Base-by-base conservation (phyloP, 768 basidiomycete species). In the Lentinula detonsa region DNA sequence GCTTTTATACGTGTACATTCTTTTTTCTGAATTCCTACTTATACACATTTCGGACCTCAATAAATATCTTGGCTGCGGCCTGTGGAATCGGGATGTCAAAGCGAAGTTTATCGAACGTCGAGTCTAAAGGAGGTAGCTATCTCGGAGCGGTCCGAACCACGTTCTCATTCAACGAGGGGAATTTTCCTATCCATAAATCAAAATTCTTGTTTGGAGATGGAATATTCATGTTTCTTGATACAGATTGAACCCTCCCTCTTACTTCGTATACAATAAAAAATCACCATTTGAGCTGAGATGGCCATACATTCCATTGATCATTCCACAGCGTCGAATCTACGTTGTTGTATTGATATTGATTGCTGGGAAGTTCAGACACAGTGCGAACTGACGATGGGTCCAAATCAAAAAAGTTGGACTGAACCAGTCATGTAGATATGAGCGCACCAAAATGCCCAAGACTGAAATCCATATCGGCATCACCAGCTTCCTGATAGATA, bases 391-490 rank as follows among this genome's bases (percentile, higher is more conserved):
- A 15, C 23, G 33, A 52, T 23, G 5, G 9, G 37, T 31, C 21
- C n/a, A 28, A 35, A 21, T 51, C 50, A 51, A 42, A 40, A 39
- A 40, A 18, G 11, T 28, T 9, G 40, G n/a, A 55, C 35, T 39
- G 13, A 33, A 55, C 11, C 13, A 15, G 39, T 42, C 18, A 23
- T 7, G 23, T 42, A 42, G 6, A 56, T 4, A 15, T 43, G 31
- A 37, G 37, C 61, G 9, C 39, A 62, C 64, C 62, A 57, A 81
- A 82, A 61, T 80, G 73, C 10, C 75, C 71, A 35, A 81, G 67
- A 59, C 78, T 81, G 65, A 81, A 78, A 65, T 81, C 81, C 77
- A 81, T 81, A 57, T 76, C 72, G 10, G 70, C 65, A 31, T 72
- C 73, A n/a, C 67, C 66, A 16, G 54, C 39, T 35, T 53, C 60